Percentiles rank a stretch among this genome's conserved stretches.
These are phyloP conservation scores for Claviceps sp. DNA, from an alignment of 2,329 filamentous ascomycete species.

Conservation along the genomic window DNA sequence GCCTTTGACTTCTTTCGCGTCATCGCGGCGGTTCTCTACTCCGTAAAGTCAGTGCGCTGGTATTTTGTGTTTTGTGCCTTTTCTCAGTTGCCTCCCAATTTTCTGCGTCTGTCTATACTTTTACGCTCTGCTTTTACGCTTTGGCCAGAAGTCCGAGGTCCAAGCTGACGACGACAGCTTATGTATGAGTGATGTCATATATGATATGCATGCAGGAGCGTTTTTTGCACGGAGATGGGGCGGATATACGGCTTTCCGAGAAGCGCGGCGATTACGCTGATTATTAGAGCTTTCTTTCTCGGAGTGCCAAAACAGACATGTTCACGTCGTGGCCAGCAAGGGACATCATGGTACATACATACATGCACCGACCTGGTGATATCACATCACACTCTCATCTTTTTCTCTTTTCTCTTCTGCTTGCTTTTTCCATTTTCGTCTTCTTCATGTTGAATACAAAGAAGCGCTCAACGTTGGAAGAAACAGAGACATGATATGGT, in stretches of 20 bases:
- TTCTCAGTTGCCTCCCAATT: background rate
- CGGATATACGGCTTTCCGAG: slow-evolving; percentile 14
- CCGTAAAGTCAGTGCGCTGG: background rate
- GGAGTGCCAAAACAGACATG: background rate
- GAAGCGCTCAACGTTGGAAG: background rate
- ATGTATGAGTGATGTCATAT: slow-evolving; percentile 19
- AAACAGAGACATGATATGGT: slow-evolving; percentile 7
- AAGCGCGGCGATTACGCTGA: slow-evolving; percentile 2
- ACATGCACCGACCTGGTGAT: no score
- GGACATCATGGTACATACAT: no score
- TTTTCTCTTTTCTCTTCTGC: background rate
- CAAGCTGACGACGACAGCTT: slow-evolving; percentile 12
- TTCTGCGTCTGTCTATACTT: slow-evolving; percentile 7
- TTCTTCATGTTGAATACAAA: background rate
- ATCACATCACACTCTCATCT: no score
- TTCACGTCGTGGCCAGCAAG: background rate
- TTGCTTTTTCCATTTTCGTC: background rate
- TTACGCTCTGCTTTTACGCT: slow-evolving; percentile 13
- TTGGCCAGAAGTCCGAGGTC: slow-evolving; percentile 19
- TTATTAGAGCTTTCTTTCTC: background rate
- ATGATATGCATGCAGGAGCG: slow-evolving; percentile 13
- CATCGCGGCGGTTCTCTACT: no score
- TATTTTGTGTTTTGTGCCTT: background rate
- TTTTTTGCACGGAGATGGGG: slow-evolving; percentile 17
- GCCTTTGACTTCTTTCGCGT: no score